Conservation (phyloP, 2,329 filamentous ascomycete genomes). For the Stemphylium lycopersici region DNA sequence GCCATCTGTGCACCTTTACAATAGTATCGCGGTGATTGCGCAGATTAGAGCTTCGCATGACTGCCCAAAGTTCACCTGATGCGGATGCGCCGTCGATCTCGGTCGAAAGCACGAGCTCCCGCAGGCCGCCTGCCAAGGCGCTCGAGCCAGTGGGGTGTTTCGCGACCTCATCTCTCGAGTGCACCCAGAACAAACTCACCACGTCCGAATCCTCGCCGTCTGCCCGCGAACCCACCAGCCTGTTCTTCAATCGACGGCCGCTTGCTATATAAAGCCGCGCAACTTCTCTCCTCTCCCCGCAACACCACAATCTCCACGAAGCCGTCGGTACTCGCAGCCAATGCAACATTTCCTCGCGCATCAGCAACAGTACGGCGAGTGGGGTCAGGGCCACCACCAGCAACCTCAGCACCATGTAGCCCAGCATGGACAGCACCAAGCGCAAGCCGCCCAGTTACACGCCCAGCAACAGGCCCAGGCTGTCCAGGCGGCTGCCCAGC, state of each 20-base stretch:
- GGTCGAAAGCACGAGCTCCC: slow-evolving; percentile 33
- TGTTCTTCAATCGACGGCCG: slow-evolving; percentile 13
- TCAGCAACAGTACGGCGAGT: slow-evolving; percentile 64
- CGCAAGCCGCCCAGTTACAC: slow-evolving; percentile 57
- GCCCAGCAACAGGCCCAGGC: slow-evolving; percentile 49
- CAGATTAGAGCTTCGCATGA: slow-evolving; percentile 2
- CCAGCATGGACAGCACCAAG: slow-evolving; percentile 49
- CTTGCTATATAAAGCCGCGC: slow-evolving; percentile 10
- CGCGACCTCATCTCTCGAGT: slow-evolving; percentile 35
- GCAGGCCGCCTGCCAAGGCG: slow-evolving; percentile 26
- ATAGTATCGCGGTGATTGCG: neutral
- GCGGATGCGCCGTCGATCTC: slow-evolving; percentile 25
- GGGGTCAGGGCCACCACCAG: slow-evolving; percentile 57
- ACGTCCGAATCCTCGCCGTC: slow-evolving; percentile 22
- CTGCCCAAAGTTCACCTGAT: slow-evolving; percentile 21
- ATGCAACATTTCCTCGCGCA: slow-evolving; percentile 68
- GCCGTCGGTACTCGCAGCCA: slow-evolving; percentile 38
- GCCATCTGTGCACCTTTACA: neutral
- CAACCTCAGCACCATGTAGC: slow-evolving; percentile 49
- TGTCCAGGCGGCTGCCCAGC: slow-evolving; percentile 55
- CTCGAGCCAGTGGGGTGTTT: slow-evolving; percentile 32
- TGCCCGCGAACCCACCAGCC: slow-evolving; percentile 15
- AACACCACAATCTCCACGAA: slow-evolving; percentile 15
- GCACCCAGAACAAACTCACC: slow-evolving; percentile 23
- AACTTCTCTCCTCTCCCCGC: slow-evolving; percentile 7